phyloP scores from a whole-genome alignment of 768 basidiomycete genomes.

The Boletellus sp. region DNA sequence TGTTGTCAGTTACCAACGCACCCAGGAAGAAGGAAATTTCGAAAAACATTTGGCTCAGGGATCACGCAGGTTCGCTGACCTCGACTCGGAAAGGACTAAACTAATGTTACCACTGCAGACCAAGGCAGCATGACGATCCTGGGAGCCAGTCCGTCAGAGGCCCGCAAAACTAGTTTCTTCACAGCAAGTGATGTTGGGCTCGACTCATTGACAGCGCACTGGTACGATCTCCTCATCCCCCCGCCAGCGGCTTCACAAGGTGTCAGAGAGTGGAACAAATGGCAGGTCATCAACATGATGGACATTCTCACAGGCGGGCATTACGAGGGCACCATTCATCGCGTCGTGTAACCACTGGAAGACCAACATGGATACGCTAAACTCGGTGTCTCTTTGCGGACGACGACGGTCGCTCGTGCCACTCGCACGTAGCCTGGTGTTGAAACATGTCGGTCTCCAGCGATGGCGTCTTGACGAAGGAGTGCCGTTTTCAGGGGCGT shows the following conservation, averaged over 20 bases:
- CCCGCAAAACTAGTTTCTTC: conserved; percentile 50
- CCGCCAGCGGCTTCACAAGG: background rate
- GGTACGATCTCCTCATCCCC: conserved; percentile 32
- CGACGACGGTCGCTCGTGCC: conserved; percentile 46
- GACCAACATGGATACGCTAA: conserved; percentile 49
- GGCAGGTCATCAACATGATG: conserved; percentile 56
- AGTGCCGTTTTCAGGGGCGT: conserved; percentile 47
- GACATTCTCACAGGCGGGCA: conserved; percentile 57
- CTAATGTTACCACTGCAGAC: conserved; percentile 29
- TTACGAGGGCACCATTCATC: conserved; percentile 57
- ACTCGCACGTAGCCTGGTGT: conserved; percentile 42
- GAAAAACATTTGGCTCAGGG: conserved; percentile 56
- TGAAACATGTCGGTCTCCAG: conserved; percentile 41
- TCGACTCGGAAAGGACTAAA: background rate
- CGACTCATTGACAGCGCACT: conserved; percentile 54
- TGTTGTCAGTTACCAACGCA: conserved; percentile 43
- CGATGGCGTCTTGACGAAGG: conserved; percentile 35
- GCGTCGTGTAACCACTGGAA: conserved; percentile 53
- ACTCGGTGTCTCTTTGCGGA: conserved; percentile 54
- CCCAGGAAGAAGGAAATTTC: conserved; percentile 43
- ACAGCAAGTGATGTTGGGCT: conserved; percentile 56
- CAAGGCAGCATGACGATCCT: conserved; percentile 53
- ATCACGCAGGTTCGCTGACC: conserved; percentile 45
- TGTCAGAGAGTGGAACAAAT: no score
- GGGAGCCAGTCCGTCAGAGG: conserved; percentile 56